Evolutionary conservation across 306 rosid species (phyloP).

Genomic region (Lathyrus tuberosus): DNA sequence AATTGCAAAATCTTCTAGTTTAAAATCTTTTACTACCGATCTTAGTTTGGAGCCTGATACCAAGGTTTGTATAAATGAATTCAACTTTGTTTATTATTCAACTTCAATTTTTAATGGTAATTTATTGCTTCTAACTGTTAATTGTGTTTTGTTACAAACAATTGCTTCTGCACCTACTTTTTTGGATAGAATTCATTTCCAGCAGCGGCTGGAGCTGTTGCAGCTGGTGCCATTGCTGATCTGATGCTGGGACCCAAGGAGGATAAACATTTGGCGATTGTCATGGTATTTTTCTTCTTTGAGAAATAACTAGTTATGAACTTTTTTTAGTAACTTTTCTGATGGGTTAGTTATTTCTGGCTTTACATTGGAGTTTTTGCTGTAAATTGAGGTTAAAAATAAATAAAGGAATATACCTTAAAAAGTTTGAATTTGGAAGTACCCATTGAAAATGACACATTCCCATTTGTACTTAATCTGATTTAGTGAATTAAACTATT

Average conservation of each 20-base stretch:
- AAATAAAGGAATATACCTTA: constrained; percentile 19
- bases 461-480: constrained; percentile 28
- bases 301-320: constrained; percentile 19
- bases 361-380: neutral
- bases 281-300: constrained; percentile 64
- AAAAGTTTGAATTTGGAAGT: constrained; percentile 25
- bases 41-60: constrained; percentile 56
- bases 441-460: constrained; percentile 22
- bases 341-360: constrained; percentile 8
- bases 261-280: constrained; percentile 90
- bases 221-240: constrained; percentile 97
- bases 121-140: constrained; percentile 18
- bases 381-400: constrained; percentile 26
- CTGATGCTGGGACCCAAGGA: constrained; percentile 99
- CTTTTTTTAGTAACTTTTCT: constrained; percentile 6
- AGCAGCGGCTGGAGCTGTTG: constrained; percentile 98
- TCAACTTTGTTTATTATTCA: constrained; percentile 20
- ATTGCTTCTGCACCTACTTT: constrained; percentile 32
- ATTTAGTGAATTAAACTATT: constrained; percentile 17
- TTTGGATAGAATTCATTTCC: constrained; percentile 85
- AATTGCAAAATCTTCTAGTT: constrained; percentile 69
- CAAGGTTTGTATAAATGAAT: constrained; percentile 58
- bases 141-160: constrained; percentile 32
- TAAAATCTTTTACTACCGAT: constrained; percentile 48
- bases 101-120: constrained; percentile 20